These are phyloP conservation scores for Fragilariopsis cylindrus DNA, from an alignment of 108 stramenopile genomes.

Conservation along the genomic window DNA sequence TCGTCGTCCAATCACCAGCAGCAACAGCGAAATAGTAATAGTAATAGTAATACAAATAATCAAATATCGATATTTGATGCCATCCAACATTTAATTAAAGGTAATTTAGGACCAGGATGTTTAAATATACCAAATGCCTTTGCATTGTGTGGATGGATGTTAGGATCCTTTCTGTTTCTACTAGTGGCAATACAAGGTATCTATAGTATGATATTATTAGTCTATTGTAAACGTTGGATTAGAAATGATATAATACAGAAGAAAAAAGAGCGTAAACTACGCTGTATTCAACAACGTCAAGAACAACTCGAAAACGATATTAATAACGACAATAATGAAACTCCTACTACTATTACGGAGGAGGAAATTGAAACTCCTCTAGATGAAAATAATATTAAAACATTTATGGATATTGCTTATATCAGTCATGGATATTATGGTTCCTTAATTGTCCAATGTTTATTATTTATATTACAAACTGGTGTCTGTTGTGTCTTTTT, in stretches of 20 bases:
- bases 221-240: constrained; percentile 29
- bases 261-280: background rate
- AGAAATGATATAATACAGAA: background rate
- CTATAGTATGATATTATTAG: constrained; percentile 40
- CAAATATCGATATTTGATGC: constrained; percentile 35
- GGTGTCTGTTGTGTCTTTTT: constrained; percentile 55
- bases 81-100: constrained; percentile 35
- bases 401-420: constrained; percentile 45
- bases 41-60: background rate
- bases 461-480: constrained; percentile 38
- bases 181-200: constrained; percentile 42
- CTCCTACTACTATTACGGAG: background rate
- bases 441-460: constrained; percentile 20
- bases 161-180: constrained; percentile 18
- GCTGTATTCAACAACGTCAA: background rate
- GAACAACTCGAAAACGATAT: background rate
- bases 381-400: background rate
- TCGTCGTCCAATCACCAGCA: background rate
- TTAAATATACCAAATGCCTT: constrained; percentile 48
- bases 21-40: background rate
- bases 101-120: constrained; percentile 50
- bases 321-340: background rate
- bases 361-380: background rate
- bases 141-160: constrained; percentile 20
- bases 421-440: constrained; percentile 24